These are phyloP conservation scores for Myxozyma lipomycoides DNA, from an alignment of 805 yeast genomes.

Conservation along the genomic window DNA sequence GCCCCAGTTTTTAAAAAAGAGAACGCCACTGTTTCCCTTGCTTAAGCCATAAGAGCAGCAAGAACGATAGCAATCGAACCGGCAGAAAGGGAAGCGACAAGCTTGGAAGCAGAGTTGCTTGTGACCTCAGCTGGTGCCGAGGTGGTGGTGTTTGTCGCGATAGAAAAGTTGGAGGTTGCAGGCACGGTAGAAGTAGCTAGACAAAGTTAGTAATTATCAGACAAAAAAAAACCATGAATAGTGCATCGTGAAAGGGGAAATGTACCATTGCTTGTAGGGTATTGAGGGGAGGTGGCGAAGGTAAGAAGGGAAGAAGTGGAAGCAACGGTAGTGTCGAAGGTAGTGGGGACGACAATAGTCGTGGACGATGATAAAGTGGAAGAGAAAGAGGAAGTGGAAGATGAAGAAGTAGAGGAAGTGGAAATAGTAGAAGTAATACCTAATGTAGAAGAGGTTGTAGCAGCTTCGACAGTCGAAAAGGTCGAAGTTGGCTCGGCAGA, in stretches of 20 bases:
- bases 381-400: conserved; percentile 32
- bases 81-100: conserved; percentile 24
- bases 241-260: conserved; percentile 5
- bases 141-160: conserved; percentile 13
- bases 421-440: conserved; percentile 26
- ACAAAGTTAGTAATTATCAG: not conserved
- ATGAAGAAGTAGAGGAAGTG: conserved; percentile 25
- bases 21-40: too few species aligned
- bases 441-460: conserved; percentile 32
- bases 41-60: conserved; percentile 25
- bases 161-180: conserved; percentile 9
- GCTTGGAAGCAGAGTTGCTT: conserved; percentile 12
- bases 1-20: too few species aligned
- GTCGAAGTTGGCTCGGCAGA: conserved; percentile 21
- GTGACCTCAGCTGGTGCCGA: conserved; percentile 17
- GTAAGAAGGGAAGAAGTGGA: conserved; percentile 17
- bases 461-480: conserved; percentile 24
- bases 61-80: conserved; percentile 23
- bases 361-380: conserved; percentile 27
- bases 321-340: conserved; percentile 20
- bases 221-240: not conserved
- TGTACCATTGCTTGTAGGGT: conserved; percentile 15
- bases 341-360: conserved; percentile 14
- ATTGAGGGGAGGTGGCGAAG: conserved; percentile 8
- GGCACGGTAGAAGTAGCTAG: conserved; percentile 8